Evolutionary conservation across 176 grass and related monocot genomes (phyloP), one percentile per base, ranked within the genome.

Genomic region (Dendrocalamus sinicus): DNA sequence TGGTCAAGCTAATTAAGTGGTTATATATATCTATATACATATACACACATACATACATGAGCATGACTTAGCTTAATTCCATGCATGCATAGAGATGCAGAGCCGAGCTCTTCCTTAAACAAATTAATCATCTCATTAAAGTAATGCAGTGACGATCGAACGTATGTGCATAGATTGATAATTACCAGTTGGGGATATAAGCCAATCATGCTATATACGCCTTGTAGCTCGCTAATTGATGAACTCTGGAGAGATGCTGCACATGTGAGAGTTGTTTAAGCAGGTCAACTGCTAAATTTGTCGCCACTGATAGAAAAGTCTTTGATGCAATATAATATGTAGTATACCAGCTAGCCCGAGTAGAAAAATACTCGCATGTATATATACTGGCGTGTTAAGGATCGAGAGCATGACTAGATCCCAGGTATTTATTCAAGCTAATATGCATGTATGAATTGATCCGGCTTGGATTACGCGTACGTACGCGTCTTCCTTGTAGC

Each of bases 101-200:
- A 46, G 44, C 44, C 7, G 44, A 9, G 47, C 14, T 23, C 50
- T 19, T 40, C 51, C 55, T 75, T 79, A 7, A 72, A 77, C 40
- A 52, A 32, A 66, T 65, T 57, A 68, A 37, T 32, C 52, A 1
- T n/a, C 20, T 55, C 1, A 60, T n/a, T 61, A n/a, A 17, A 61
- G 41, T 83, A 85, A 58, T 28, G 60, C 61, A 76, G 20, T 77
- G 23, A 78, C 12, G 85, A 51, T 16, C 12, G 5, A 12, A 26
- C 70, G 24, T 12, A 68, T 44, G 15, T 5, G 54, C 46, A 24
- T 16, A 3, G 0, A 12, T 83, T 78, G n/a, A 72, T 43, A 55
- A 84, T 89, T 84, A 19, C 81, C 81, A 84, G 73, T 65, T 79
- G 74, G 57, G 55, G 67, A 39, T 68, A 83, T 30, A 48, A 43